These are phyloP conservation scores for Penicillium janthinellum DNA, from an alignment of 2,329 filamentous ascomycete genomes.

Conservation along the genomic window DNA sequence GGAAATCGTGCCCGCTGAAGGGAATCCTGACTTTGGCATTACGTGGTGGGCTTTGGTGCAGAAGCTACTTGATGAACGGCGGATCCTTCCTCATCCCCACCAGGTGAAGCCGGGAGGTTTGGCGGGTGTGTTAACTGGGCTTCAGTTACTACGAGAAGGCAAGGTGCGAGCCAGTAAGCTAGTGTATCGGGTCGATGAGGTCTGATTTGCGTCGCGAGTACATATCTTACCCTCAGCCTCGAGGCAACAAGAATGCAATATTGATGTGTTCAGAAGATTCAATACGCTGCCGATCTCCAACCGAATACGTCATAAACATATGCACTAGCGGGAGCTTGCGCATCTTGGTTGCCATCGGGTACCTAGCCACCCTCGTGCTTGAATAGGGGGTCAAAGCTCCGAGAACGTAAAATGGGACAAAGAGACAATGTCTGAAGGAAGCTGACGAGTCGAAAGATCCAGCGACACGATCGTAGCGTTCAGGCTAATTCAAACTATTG, in stretches of 20 bases:
- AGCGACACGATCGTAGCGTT: not conserved
- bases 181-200: slow-evolving; percentile 22
- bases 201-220: not conserved
- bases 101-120: slow-evolving; percentile 22
- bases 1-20: slow-evolving; percentile 6
- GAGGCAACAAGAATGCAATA: not conserved
- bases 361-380: not conserved
- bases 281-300: not conserved
- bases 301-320: not conserved
- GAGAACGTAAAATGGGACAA: not conserved
- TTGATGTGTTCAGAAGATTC: not conserved
- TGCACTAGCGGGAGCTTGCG: not conserved
- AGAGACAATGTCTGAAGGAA: not conserved
- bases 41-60: slow-evolving; percentile 17
- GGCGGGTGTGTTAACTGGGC: slow-evolving; percentile 17
- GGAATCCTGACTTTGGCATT: slow-evolving; percentile 19
- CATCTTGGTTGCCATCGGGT: slow-evolving; percentile 1
- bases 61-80: slow-evolving; percentile 17
- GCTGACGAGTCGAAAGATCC: not conserved
- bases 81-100: slow-evolving; percentile 21
- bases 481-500: not conserved
- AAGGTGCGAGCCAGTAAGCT: slow-evolving; percentile 26
- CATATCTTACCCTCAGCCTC: not conserved
- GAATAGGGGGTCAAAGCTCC: not conserved
- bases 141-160: slow-evolving; percentile 23